phyloP scores from a whole-genome alignment of 148 eudicot genomes.

The Silene uniflora region DNA sequence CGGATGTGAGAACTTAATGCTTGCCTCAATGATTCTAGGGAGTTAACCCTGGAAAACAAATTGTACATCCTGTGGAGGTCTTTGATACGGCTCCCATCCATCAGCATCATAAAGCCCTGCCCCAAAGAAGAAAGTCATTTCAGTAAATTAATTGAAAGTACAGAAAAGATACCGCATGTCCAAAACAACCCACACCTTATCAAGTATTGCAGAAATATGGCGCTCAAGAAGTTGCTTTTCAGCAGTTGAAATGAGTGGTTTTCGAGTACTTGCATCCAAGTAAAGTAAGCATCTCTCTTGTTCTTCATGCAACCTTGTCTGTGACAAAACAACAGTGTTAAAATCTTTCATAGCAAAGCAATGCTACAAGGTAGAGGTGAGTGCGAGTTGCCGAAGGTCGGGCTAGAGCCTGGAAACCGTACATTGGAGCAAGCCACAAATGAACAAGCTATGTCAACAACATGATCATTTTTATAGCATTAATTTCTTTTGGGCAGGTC shows the following conservation, averaged over 20 bases:
- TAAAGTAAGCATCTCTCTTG: slow-evolving; percentile 85
- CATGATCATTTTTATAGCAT: not conserved
- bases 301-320: slow-evolving; percentile 91
- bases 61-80: slow-evolving; percentile 81
- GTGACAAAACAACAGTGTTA: slow-evolving; percentile 28
- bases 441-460: not conserved
- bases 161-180: not conserved
- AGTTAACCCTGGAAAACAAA: slow-evolving; percentile 67
- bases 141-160: not conserved
- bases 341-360: slow-evolving; percentile 11
- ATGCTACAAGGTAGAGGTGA: not conserved
- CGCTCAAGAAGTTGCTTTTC: slow-evolving; percentile 89
- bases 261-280: slow-evolving; percentile 84
- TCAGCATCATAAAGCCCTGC: slow-evolving; percentile 84
- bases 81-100: slow-evolving; percentile 80
- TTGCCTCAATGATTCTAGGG: slow-evolving; percentile 78
- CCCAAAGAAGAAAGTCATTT: slow-evolving; percentile 16
- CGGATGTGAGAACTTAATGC: slow-evolving; percentile 73
- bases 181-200: slow-evolving; percentile 52
- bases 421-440: not conserved
- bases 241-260: slow-evolving; percentile 70
- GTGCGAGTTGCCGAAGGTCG: not conserved
- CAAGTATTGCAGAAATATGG: slow-evolving; percentile 82
- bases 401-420: not conserved
- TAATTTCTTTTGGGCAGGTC: not conserved